A percentile compares a stretch with the other conserved stretches of the same genome.
Evolutionary conservation across 2,329 filamentous ascomycete genomes (phyloP).

Genomic region (Apiospora hydei): DNA sequence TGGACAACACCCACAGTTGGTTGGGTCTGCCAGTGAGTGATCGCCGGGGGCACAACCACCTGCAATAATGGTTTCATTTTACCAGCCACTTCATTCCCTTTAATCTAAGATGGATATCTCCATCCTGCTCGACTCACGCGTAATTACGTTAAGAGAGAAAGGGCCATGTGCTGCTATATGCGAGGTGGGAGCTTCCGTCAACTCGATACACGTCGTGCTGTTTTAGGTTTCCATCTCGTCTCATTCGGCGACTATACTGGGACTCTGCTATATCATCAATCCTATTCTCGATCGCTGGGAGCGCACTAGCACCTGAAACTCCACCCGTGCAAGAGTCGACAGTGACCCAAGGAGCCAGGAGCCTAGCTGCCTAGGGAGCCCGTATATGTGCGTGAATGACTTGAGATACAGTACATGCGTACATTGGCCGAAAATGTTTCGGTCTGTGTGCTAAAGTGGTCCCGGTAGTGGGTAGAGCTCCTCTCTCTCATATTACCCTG

Average conservation of each 20-base stretch:
- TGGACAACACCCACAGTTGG: not conserved
- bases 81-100: slow-evolving; percentile 10
- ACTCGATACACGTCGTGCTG: slow-evolving; percentile 4
- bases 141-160: not conserved
- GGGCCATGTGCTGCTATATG: not conserved
- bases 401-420: not conserved
- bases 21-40: not conserved
- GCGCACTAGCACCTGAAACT: not conserved
- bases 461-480: slow-evolving; percentile 1
- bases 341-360: not conserved
- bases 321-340: not conserved
- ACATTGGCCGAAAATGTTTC: slow-evolving; percentile 4
- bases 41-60: not conserved
- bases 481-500: slow-evolving; percentile 17
- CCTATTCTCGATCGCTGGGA: not conserved
- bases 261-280: not conserved
- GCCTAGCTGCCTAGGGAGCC: not conserved
- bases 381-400: slow-evolving; percentile 11
- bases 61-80: slow-evolving; percentile 17
- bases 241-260: slow-evolving; percentile 10
- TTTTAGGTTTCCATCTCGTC: slow-evolving; percentile 12
- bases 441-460: slow-evolving; percentile 19
- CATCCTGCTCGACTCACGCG: not conserved
- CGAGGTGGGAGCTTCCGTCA: slow-evolving; percentile 6
- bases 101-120: slow-evolving; percentile 10